Percentiles rank a stretch among this genome's conserved stretches.
phyloP scores from a whole-genome alignment of 2,329 filamentous ascomycete species.

The Fusarium buxicola region DNA sequence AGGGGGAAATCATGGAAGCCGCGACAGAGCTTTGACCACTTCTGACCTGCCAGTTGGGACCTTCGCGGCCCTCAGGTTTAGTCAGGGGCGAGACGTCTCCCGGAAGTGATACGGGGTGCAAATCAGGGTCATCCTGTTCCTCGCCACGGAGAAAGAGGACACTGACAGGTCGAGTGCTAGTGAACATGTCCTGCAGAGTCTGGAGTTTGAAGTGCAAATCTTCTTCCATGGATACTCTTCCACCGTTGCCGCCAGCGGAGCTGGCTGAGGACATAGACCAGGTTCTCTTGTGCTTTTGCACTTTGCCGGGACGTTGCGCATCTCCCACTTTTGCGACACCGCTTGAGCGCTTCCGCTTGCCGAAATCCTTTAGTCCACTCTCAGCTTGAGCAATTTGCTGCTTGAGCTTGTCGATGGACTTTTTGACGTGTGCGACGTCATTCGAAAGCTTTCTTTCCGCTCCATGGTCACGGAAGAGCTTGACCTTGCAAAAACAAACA shows the following conservation, averaged over 20 bases:
- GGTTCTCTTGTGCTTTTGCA: constrained; percentile 89
- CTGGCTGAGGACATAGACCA: constrained; percentile 92
- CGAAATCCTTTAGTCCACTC: constrained; percentile 74
- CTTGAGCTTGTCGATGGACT: constrained; percentile 95
- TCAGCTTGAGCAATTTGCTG: constrained; percentile 88
- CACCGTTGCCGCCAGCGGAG: constrained; percentile 62
- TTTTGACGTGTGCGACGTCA: constrained; percentile 93
- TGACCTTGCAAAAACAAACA: constrained; percentile 95
- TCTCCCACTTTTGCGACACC: constrained; percentile 61
- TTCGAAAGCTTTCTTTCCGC: constrained; percentile 96
- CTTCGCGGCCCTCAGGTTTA: constrained; percentile 61
- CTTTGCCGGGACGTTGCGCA: constrained; percentile 78
- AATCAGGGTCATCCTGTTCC: constrained; percentile 82
- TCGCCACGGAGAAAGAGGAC: constrained; percentile 82
- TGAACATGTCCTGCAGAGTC: constrained; percentile 88
- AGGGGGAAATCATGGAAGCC: constrained; percentile 73
- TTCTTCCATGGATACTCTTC: constrained; percentile 71
- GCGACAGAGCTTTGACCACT: constrained; percentile 69
- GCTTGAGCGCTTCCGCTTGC: constrained; percentile 70
- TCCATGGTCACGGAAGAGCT: constrained; percentile 95
- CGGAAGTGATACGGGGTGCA: constrained; percentile 78
- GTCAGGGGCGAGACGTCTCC: constrained; percentile 74
- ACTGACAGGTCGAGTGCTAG: constrained; percentile 82
- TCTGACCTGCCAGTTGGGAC: constrained; percentile 61
- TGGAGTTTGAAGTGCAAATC: constrained; percentile 83